phyloP scores from a whole-genome alignment of 148 eudicot genomes.

The Suaeda aralocaspica region DNA sequence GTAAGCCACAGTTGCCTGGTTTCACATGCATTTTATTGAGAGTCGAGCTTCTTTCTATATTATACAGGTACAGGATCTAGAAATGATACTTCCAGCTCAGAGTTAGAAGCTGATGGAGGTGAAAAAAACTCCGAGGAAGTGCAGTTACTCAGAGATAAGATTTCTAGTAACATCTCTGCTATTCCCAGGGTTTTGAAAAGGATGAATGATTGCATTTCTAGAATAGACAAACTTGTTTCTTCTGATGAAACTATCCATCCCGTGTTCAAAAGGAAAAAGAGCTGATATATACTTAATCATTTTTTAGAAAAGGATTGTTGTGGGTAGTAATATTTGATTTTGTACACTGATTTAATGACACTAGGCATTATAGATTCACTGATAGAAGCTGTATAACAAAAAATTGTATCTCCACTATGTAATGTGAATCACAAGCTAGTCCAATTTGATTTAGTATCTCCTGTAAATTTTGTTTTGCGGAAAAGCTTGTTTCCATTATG shows the following conservation, averaged over 20 bases:
- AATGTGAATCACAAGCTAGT: constrained; percentile 25
- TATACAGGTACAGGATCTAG: constrained; percentile 28
- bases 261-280: constrained; percentile 59
- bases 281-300: constrained; percentile 26
- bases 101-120: constrained; percentile 28
- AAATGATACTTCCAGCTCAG: constrained; percentile 22
- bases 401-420: constrained; percentile 25
- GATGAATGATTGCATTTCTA: constrained; percentile 59
- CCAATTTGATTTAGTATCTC: constrained; percentile 7
- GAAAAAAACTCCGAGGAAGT: constrained; percentile 35
- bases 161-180: constrained; percentile 52
- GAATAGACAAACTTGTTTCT: constrained; percentile 51
- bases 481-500: not conserved
- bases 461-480: constrained; percentile 20
- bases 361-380: constrained; percentile 21
- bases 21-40: not conserved
- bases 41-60: constrained; percentile 3
- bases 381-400: constrained; percentile 23
- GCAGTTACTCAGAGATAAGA: constrained; percentile 55
- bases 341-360: constrained; percentile 24
- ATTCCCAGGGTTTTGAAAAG: constrained; percentile 59
- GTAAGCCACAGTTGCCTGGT: not conserved
- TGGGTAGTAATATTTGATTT: constrained; percentile 20
- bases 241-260: constrained; percentile 47
- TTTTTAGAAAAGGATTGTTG: constrained; percentile 17